Percentiles rank a stretch among this genome's conserved stretches.
These are phyloP conservation scores for Rhizopogon vulgaris DNA, from an alignment of 768 basidiomycete genomes.

Conservation along the genomic window DNA sequence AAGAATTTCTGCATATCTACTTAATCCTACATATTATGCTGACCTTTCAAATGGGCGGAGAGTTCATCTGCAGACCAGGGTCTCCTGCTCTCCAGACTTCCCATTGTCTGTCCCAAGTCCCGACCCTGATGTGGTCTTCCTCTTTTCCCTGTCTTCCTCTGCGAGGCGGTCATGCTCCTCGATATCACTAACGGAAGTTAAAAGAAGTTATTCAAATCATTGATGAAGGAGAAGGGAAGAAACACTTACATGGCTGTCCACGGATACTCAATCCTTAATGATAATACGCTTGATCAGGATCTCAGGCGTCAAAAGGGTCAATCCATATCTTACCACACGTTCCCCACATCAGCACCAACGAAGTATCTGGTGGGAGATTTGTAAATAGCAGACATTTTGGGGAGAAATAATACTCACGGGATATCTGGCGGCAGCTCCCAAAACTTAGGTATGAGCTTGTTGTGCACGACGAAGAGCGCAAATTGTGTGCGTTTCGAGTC, in stretches of 20 bases:
- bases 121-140: background rate
- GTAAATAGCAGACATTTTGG: background rate
- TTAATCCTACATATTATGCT: too few species aligned
- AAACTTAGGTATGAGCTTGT: constrained; percentile 85
- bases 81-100: too few species aligned
- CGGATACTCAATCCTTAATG: constrained; percentile 71
- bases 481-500: constrained; percentile 76
- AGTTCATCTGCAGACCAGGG: too few species aligned
- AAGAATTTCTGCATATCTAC: too few species aligned
- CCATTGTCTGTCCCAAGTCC: too few species aligned
- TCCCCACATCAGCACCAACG: constrained; percentile 68
- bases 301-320: background rate
- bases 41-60: too few species aligned
- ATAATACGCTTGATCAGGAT: constrained; percentile 8
- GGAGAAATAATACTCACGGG: constrained; percentile 40
- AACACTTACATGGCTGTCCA: constrained; percentile 68
- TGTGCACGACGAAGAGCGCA: constrained; percentile 91
- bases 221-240: background rate
- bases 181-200: constrained; percentile 47
- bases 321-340: constrained; percentile 54
- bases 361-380: constrained; percentile 52
- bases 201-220: background rate
- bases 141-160: constrained; percentile 30
- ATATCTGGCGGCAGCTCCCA: constrained; percentile 63
- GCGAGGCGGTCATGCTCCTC: constrained; percentile 70